Base-by-base conservation (phyloP, 169 alveolate genomes). In the Eimeria necatrix region DNA sequence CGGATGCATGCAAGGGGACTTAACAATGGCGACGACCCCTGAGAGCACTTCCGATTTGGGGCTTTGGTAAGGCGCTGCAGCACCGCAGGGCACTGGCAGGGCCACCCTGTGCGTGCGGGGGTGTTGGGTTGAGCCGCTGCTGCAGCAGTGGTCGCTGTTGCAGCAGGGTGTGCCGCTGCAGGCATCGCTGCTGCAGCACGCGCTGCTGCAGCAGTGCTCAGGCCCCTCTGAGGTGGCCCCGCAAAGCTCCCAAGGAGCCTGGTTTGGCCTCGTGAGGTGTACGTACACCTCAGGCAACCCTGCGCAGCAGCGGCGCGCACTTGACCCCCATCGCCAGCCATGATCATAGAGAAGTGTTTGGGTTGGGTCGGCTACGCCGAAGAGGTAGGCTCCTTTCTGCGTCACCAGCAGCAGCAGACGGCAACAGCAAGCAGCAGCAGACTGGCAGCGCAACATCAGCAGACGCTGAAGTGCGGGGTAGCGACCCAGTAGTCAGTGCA, bases 1-100 rank as follows among this genome's bases (percentile, higher is more conserved):
- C 24, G 97, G 97, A 46, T 97, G 97, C 51, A 96, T 94, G 74
- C 98, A 97, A n/a, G 99, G 99, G 74, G 97, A 97, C 76, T 96
- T 96, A 20, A 97, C 95, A 10, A 97, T 97, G 41, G 97, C 60
- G 4, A 96, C 96, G 64, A 94, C 95, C 14, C 98, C 98, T 52
- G 76, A 73, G 16, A 96, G 80, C 41, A 94, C 64, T 78, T 78
- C 88, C 12, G 68, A 56, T 14, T 10, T 56, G 68, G 68, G 68
- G 68, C 22, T 18, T 56, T 14, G 22, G 68, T 18, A 14, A 18
- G 22, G 12, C 22, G 68, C 68, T 78, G 70, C 10, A 4, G 59
- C 59, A 14, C 18, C 81, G 18, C 48, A n/a, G 12, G 51, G 51
- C 41, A 70, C 48, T 10, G 81, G 46, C 26, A 14, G 18, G 68